Percentiles rank a stretch among this genome's conserved stretches.
Conservation (phyloP, 2,329 filamentous ascomycete species). For the Aspergillus floridensis region DNA sequence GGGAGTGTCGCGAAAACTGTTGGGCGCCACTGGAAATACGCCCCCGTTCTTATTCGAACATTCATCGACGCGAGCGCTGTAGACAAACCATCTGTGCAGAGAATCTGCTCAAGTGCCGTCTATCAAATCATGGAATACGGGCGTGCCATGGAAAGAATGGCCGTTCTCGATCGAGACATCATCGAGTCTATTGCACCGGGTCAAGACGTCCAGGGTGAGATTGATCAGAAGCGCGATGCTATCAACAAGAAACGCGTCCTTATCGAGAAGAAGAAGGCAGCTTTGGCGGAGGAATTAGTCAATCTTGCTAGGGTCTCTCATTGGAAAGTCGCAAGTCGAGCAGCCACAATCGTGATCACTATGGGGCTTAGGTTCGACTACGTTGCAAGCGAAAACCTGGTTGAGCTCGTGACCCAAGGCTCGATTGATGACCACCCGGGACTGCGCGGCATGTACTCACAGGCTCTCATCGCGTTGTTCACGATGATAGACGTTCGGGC, state of each 20-base stretch:
- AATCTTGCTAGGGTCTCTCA: slow-evolving; percentile 75
- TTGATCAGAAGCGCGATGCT: slow-evolving; percentile 64
- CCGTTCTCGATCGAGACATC: slow-evolving; percentile 70
- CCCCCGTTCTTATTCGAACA: slow-evolving; percentile 80
- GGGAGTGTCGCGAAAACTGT: slow-evolving; percentile 85
- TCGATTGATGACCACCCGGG: slow-evolving; percentile 89
- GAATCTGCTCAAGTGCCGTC: slow-evolving; percentile 74
- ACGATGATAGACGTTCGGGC: slow-evolving; percentile 85
- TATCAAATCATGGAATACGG: slow-evolving; percentile 91
- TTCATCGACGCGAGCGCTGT: slow-evolving; percentile 88
- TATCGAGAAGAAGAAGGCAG: slow-evolving; percentile 80
- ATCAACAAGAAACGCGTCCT: slow-evolving; percentile 71
- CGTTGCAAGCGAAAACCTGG: slow-evolving; percentile 75
- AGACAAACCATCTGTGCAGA: slow-evolving; percentile 93
- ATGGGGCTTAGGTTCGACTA: slow-evolving; percentile 88
- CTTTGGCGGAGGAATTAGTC: slow-evolving; percentile 77
- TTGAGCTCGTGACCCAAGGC: slow-evolving; percentile 77
- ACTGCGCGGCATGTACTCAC: slow-evolving; percentile 75
- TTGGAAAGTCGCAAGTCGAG: slow-evolving; percentile 93
- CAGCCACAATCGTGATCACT: slow-evolving; percentile 85
- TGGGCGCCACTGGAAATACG: slow-evolving; percentile 89
- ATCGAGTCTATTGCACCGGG: slow-evolving; percentile 69
- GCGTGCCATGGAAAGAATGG: slow-evolving; percentile 79
- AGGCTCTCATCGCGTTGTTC: slow-evolving; percentile 75
- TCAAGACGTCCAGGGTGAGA: slow-evolving; percentile 58